phyloP scores from a whole-genome alignment of 805 yeast species.

The Candida mattraensis region DNA sequence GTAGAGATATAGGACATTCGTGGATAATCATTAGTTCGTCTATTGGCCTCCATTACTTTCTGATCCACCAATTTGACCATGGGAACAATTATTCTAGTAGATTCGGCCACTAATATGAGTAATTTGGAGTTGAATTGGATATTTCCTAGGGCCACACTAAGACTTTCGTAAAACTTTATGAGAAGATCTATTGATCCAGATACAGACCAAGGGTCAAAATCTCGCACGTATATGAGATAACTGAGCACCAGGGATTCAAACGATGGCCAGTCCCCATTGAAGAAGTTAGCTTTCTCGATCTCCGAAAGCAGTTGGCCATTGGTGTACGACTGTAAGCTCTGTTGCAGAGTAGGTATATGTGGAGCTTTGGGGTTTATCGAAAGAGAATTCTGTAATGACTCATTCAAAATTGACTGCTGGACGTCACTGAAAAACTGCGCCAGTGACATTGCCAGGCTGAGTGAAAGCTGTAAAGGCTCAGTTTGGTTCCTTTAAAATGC shows the following conservation, averaged over 20 bases:
- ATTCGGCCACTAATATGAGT: constrained; percentile 37
- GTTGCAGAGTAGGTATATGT: constrained; percentile 29
- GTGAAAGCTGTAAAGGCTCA: too few relatives aligned
- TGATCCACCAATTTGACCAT: constrained; percentile 43
- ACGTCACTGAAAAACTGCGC: constrained; percentile 15
- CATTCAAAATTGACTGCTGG: constrained; percentile 4
- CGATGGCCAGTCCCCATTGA: constrained; percentile 40
- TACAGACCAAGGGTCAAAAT: constrained; percentile 56
- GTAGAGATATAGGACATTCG: constrained; percentile 49
- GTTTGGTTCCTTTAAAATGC: too few relatives aligned
- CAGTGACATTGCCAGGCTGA: constrained; percentile 18
- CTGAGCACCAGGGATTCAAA: constrained; percentile 44
- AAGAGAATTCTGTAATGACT: constrained; percentile 16
- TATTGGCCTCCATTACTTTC: constrained; percentile 38
- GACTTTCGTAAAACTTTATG: constrained; percentile 44
- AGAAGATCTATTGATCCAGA: constrained; percentile 55
- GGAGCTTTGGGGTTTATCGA: constrained; percentile 25
- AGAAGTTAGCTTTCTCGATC: constrained; percentile 32
- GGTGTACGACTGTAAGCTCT: constrained; percentile 21
- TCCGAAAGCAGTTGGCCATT: constrained; percentile 25
- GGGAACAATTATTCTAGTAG: constrained; percentile 43
- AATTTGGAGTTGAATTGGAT: constrained; percentile 38
- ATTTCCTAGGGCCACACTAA: constrained; percentile 51
- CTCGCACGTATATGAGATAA: constrained; percentile 46
- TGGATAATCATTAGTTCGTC: constrained; percentile 36